Conservation (phyloP, 495 filamentous ascomycete genomes). For the Elasticomyces elasticus region DNA sequence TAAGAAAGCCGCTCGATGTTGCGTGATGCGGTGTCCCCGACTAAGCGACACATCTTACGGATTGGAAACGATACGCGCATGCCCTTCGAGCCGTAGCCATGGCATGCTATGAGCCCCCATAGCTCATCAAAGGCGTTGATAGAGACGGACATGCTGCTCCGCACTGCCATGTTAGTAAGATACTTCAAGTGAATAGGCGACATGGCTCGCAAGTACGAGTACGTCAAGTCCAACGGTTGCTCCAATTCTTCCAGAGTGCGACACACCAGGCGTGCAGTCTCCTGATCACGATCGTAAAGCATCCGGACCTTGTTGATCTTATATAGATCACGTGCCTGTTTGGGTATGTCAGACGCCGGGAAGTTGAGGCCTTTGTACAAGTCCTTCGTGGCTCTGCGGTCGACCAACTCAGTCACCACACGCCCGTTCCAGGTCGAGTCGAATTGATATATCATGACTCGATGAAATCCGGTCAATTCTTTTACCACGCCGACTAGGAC, state of each 20-base stretch:
- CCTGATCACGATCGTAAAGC: constrained; percentile 65
- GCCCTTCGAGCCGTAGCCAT: constrained; percentile 64
- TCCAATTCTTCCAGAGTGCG: constrained; percentile 66
- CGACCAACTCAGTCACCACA: constrained; percentile 80
- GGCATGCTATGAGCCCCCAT: constrained; percentile 86
- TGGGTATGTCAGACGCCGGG: constrained; percentile 83
- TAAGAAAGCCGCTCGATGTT: constrained; percentile 89
- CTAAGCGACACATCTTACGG: constrained; percentile 84
- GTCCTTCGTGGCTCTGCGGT: constrained; percentile 69
- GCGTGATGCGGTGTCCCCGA: constrained; percentile 76
- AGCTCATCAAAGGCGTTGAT: constrained; percentile 76
- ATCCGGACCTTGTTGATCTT: constrained; percentile 71
- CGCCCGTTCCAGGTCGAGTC: constrained; percentile 72
- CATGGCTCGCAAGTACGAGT: constrained; percentile 80
- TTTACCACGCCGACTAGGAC: constrained; percentile 68
- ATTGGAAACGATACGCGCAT: constrained; percentile 90
- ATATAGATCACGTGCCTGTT: constrained; percentile 73
- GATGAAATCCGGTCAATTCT: constrained; percentile 85
- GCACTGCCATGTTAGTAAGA: constrained; percentile 78
- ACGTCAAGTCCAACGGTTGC: constrained; percentile 71
- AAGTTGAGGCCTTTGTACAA: constrained; percentile 87
- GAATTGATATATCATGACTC: constrained; percentile 91
- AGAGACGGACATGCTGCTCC: constrained; percentile 90
- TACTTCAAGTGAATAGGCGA: constrained; percentile 87
- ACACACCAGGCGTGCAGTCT: constrained; percentile 75